Base-by-base conservation (phyloP, 2,329 filamentous ascomycete genomes). In the Pestalotiopsis sp. region DNA sequence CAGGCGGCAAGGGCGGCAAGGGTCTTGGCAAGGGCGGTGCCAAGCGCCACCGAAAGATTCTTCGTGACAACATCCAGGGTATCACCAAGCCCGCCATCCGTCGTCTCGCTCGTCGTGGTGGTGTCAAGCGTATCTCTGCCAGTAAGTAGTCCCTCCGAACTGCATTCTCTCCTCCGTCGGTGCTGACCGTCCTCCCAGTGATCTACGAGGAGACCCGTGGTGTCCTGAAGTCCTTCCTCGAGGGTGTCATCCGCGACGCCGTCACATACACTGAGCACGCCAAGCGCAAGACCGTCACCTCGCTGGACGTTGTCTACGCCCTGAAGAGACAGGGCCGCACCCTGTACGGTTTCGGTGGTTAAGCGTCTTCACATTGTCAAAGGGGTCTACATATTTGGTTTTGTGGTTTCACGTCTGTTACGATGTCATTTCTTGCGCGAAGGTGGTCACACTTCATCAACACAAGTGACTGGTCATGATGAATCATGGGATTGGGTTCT, bases 41-140 rank as follows among this genome's bases (percentile, higher is more conserved):
- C 86, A 98, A 98, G 93, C 95, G 95, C 86, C 95, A 98, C 88
- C 92, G 95, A 81, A 98, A 98, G 93, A 98, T 98, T 89, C 90
- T 98, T 84, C 94, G 95, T 86, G 95, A 97, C 92, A 98, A 97
- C 93, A 98, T 98, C 82, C 95, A 97, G 88, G 95, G 95, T 87
- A 98, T 98, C 82, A 98, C 95, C 81, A 98, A 98, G 93, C 95
- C 95, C 79, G 95, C 95, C 79, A 98, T 98, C 86, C 92, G 95
- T 80, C 95, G 95, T 97, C 94, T 98, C 83, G 95, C 95, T 75
- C 95, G 95, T 87, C 94, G 95, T 96, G 95, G 95, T 85, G 95
- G 95, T 95, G 95, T 98, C 90, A 98, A 98, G 93, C 95, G 95
- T 97, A 98, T 98, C 80, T 97, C 94, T 80, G 95, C 95, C 82